These are phyloP conservation scores for Colletotrichum lupini DNA, from an alignment of 2,329 filamentous ascomycete genomes.

Conservation along the genomic window DNA sequence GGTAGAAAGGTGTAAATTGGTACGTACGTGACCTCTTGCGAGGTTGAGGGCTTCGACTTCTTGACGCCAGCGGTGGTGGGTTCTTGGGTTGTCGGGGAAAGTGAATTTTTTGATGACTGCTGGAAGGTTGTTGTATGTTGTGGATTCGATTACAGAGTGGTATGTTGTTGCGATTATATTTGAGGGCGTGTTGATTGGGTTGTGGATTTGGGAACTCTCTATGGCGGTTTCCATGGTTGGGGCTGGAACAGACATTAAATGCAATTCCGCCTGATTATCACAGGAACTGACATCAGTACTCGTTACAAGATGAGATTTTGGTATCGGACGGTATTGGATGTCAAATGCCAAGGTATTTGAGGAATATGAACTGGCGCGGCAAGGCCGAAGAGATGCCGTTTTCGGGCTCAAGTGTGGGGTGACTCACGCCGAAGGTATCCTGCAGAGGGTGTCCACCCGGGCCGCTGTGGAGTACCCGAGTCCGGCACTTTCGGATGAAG, in stretches of 20 bases:
- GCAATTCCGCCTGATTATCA: too few relatives aligned
- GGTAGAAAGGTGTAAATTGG: not conserved
- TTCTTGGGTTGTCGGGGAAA: not conserved
- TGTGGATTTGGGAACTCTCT: too few relatives aligned
- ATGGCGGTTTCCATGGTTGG: not conserved
- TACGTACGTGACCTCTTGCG: not conserved
- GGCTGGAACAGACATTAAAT: too few relatives aligned
- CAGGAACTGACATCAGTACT: too few relatives aligned
- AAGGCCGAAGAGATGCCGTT: not conserved
- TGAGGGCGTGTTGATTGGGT: not conserved
- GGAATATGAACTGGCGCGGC: fast-evolving
- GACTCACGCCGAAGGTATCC: not conserved
- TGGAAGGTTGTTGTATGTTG: not conserved
- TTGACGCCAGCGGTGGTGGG: not conserved
- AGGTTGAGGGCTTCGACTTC: not conserved
- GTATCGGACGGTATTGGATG: fast-evolving
- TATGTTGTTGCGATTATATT: not conserved
- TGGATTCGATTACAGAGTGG: not conserved
- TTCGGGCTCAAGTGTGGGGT: not conserved
- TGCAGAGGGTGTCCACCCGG: not conserved
- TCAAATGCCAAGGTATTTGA: not conserved
- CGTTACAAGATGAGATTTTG: too few relatives aligned
- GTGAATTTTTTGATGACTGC: not conserved
- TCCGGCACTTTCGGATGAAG: not conserved
- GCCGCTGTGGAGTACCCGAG: not conserved